These are phyloP conservation scores for Thielaviopsis populi DNA, from an alignment of 2,329 filamentous ascomycete species.

Conservation along the genomic window DNA sequence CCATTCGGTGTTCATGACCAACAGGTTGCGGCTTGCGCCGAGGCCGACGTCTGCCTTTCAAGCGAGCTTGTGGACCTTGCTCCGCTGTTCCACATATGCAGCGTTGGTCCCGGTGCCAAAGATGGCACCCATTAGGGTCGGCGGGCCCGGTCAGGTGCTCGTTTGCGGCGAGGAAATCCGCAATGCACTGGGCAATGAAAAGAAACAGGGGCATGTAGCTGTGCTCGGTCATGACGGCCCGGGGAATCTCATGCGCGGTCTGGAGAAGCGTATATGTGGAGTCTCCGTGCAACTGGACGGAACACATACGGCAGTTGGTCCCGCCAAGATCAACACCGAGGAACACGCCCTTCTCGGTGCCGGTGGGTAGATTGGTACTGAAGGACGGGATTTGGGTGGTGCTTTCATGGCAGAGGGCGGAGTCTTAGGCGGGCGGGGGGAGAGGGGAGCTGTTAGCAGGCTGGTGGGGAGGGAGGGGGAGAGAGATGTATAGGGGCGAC, in stretches of 20 bases:
- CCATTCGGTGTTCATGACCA: conserved; percentile 75
- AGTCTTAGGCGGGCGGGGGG: conserved; percentile 5
- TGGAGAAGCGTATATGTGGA: conserved; percentile 57
- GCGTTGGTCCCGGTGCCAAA: conserved; percentile 74
- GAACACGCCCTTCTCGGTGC: conserved; percentile 49
- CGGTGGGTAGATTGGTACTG: conserved; percentile 61
- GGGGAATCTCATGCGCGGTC: conserved; percentile 28
- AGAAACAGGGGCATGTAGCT: conserved; percentile 47
- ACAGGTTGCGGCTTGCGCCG: conserved; percentile 49
- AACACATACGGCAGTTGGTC: conserved; percentile 25
- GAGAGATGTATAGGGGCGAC: not conserved
- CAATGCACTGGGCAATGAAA: conserved; percentile 60
- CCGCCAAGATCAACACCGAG: conserved; percentile 25
- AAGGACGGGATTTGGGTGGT: conserved; percentile 67
- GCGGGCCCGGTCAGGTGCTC: not conserved
- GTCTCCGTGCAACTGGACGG: conserved; percentile 32
- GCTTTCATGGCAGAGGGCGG: conserved; percentile 40
- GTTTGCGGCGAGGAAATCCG: conserved; percentile 40
- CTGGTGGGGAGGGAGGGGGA: not conserved
- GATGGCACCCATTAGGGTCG: conserved; percentile 59
- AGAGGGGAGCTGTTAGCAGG: not conserved
- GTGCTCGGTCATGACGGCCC: conserved; percentile 18
- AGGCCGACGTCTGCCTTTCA: conserved; percentile 30
- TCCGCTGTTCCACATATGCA: conserved; percentile 62
- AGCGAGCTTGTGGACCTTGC: conserved; percentile 30